Conservation (phyloP, 1,284 basidiomycete genomes). For the Ganoderma multipileum region DNA sequence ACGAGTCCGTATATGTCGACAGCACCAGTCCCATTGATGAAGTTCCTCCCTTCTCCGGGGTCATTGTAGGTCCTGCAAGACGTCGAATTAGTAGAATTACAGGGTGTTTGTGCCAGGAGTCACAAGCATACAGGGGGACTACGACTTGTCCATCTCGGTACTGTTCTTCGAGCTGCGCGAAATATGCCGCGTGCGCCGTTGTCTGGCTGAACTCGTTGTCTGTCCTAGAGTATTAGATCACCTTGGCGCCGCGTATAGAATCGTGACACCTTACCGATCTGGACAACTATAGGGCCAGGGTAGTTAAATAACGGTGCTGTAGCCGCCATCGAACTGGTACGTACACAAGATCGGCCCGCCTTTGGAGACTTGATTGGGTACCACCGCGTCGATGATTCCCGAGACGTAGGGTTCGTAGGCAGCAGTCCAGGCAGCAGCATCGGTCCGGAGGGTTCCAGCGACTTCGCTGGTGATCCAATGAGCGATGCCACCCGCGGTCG, state of each 20-base stretch:
- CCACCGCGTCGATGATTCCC: conserved; percentile 65
- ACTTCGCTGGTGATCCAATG: conserved; percentile 80
- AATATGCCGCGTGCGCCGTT: conserved; percentile 63
- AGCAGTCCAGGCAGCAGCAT: conserved; percentile 68
- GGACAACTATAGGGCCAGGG: conserved; percentile 55
- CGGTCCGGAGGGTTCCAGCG: conserved; percentile 70
- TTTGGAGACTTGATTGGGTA: conserved; percentile 69
- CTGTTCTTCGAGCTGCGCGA: conserved; percentile 63
- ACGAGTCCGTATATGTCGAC: conserved; percentile 62
- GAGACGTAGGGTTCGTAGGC: conserved; percentile 78
- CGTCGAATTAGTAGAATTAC: neutral
- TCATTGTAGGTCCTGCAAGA: conserved; percentile 67
- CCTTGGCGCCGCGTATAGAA: neutral
- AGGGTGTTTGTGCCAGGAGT: too few relatives aligned
- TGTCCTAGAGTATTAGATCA: conserved; percentile 32
- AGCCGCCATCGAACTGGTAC: conserved; percentile 29
- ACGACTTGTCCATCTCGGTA: conserved; percentile 66
- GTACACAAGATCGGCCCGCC: conserved; percentile 80
- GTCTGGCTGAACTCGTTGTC: conserved; percentile 82
- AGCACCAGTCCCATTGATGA: conserved; percentile 71
- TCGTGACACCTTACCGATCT: conserved; percentile 56
- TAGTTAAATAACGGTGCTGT: neutral
- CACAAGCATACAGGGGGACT: conserved; percentile 56
- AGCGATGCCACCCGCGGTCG: conserved; percentile 80
- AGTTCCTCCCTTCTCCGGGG: conserved; percentile 62